Conservation (phyloP, 352 stramenopile species). For the Globisporangium irregulare region DNA sequence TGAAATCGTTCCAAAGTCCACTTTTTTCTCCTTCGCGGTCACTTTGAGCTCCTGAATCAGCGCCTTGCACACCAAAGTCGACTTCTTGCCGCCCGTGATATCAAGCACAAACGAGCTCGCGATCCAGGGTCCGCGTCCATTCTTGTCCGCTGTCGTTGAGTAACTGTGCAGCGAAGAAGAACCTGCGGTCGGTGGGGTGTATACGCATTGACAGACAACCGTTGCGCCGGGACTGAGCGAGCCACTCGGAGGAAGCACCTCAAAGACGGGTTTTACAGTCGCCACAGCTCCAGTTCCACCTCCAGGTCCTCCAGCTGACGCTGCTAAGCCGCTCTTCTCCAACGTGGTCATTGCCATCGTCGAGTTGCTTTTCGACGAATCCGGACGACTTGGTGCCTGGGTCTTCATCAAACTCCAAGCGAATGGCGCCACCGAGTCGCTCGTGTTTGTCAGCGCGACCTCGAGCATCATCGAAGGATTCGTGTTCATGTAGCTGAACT, state of each 20-base stretch:
- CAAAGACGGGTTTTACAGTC: slow-evolving; percentile 29
- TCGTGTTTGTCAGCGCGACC: slow-evolving; percentile 87
- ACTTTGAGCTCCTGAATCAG: slow-evolving; percentile 55
- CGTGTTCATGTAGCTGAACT: slow-evolving; percentile 68
- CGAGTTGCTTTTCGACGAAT: slow-evolving; percentile 61
- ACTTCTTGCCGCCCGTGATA: slow-evolving; percentile 50
- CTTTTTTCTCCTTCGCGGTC: slow-evolving; percentile 58
- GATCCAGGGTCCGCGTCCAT: slow-evolving; percentile 25
- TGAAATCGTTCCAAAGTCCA: slow-evolving; percentile 81
- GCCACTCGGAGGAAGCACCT: slow-evolving; percentile 48
- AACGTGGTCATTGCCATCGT: slow-evolving; percentile 26
- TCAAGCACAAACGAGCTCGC: slow-evolving; percentile 49
- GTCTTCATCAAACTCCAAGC: slow-evolving; percentile 50
- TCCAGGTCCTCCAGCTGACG: not conserved
- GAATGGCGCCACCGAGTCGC: slow-evolving; percentile 87
- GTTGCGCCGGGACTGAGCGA: slow-evolving; percentile 31
- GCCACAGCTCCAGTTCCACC: not conserved
- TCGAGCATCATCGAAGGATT: slow-evolving; percentile 49
- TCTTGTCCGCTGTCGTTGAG: not conserved
- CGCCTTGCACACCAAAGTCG: slow-evolving; percentile 42
- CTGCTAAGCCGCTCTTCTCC: slow-evolving; percentile 16
- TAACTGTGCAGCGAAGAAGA: not conserved
- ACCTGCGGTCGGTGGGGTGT: slow-evolving; percentile 34
- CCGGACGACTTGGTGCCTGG: slow-evolving; percentile 23
- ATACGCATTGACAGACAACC: slow-evolving; percentile 48